Conservation (phyloP, 371 early-diverging fungal genomes). For the Basidiobolus heterosporus region DNA sequence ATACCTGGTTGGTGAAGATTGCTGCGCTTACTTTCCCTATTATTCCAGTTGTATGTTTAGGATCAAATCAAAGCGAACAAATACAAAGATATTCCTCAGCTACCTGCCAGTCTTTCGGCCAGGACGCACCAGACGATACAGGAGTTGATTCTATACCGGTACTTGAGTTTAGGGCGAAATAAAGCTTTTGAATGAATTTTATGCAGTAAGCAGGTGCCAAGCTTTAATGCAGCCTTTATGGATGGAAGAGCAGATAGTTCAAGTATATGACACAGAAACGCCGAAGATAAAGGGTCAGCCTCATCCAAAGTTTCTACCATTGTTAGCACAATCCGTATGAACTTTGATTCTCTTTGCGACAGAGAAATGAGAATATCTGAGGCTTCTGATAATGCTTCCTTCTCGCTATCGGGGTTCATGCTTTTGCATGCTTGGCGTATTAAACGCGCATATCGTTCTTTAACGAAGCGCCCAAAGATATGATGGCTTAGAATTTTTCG, state of each 20-base stretch:
- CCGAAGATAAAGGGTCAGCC: background rate
- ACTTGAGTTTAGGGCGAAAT: background rate
- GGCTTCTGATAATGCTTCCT: too few species aligned
- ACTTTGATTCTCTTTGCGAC: too few species aligned
- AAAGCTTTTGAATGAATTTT: background rate
- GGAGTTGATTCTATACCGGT: background rate
- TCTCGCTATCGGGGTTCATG: too few species aligned
- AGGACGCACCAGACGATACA: background rate
- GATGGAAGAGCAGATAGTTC: background rate
- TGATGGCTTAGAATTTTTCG: too few species aligned
- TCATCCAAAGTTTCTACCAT: background rate
- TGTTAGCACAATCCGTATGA: background rate
- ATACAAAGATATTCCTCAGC: background rate
- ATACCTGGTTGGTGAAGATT: background rate
- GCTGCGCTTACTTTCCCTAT: background rate
- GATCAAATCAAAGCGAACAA: background rate
- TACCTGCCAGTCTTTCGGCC: conserved; percentile 1
- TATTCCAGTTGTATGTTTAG: background rate
- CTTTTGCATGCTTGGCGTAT: too few species aligned
- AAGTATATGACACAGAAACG: background rate
- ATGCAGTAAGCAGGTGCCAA: background rate
- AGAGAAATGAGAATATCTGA: too few species aligned
- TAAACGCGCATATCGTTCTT: too few species aligned
- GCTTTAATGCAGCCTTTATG: background rate
- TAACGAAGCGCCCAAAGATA: too few species aligned